phyloP scores from a whole-genome alignment of 2,329 filamentous ascomycete genomes.

The Ceratocystis variospora region DNA sequence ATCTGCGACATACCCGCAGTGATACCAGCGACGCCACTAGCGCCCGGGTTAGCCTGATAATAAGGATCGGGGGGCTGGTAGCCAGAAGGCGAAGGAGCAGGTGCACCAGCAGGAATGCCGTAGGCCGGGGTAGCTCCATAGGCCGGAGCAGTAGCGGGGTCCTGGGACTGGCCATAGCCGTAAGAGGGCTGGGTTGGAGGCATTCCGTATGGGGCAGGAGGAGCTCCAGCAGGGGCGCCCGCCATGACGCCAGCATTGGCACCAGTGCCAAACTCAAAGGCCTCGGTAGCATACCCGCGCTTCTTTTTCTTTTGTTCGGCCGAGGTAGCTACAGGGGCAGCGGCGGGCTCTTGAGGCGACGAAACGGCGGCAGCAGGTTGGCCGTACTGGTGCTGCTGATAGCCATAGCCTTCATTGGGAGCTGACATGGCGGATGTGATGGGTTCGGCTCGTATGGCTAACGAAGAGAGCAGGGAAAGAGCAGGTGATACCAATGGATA shows the following conservation, averaged over 20 bases:
- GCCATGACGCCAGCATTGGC: slow-evolving; percentile 51
- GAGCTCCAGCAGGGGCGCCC: slow-evolving; percentile 30
- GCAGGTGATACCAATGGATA: slow-evolving; percentile 18
- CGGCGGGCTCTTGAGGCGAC: slow-evolving; percentile 23
- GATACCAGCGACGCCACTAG: slow-evolving; percentile 51
- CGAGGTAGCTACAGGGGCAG: slow-evolving; percentile 14
- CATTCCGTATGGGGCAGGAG: slow-evolving; percentile 40
- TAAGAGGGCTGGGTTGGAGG: slow-evolving; percentile 38
- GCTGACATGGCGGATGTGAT: slow-evolving; percentile 36
- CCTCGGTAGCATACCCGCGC: slow-evolving; percentile 83
- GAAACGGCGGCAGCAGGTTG: slow-evolving; percentile 26
- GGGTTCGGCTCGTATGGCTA: neutral
- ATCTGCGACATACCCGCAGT: slow-evolving; percentile 79
- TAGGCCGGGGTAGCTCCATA: slow-evolving; percentile 30
- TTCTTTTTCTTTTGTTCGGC: slow-evolving; percentile 65
- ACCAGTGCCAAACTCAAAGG: slow-evolving; percentile 81
- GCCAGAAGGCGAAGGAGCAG: slow-evolving; percentile 36
- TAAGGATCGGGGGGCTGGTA: slow-evolving; percentile 56
- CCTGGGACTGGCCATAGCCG: slow-evolving; percentile 42
- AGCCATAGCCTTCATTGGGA: slow-evolving; percentile 40
- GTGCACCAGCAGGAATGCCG: slow-evolving; percentile 25
- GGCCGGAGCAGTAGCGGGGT: slow-evolving; percentile 31
- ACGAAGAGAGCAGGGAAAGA: slow-evolving; percentile 23
- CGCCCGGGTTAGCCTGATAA: slow-evolving; percentile 35
- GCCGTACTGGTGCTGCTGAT: slow-evolving; percentile 34